Evolutionary conservation across 2,329 filamentous ascomycete genomes (phyloP).

Genomic region (Clathrospora elynae): DNA sequence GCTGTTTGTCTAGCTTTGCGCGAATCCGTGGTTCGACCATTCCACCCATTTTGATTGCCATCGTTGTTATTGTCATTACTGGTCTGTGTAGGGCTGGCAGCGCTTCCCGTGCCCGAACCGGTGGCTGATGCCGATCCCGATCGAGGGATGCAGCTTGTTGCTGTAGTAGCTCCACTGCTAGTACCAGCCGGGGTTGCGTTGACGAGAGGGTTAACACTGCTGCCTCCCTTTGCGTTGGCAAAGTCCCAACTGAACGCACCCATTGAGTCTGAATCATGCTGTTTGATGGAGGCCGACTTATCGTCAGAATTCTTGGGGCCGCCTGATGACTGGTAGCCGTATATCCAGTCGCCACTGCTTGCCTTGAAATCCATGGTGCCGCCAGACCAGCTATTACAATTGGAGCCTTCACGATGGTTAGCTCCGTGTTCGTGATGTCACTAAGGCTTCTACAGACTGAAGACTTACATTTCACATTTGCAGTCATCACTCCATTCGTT

Average conservation of each 20-base stretch:
- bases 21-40: conserved; percentile 11
- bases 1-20: conserved; percentile 27
- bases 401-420: conserved; percentile 50
- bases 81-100: conserved; percentile 10
- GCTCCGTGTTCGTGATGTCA: no score
- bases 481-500: conserved; percentile 58
- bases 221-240: conserved; percentile 57
- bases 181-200: conserved; percentile 29
- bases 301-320: conserved; percentile 56
- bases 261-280: conserved; percentile 54
- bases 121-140: conserved; percentile 27
- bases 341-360: conserved; percentile 57
- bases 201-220: conserved; percentile 52
- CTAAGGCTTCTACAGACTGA: no score
- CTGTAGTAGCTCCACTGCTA: conserved; percentile 17
- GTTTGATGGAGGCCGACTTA: conserved; percentile 48
- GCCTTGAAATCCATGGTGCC: conserved; percentile 58
- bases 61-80: conserved; percentile 12
- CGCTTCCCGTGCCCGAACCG: conserved; percentile 12
- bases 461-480: conserved; percentile 59
- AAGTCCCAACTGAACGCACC: conserved; percentile 55
- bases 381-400: conserved; percentile 59
- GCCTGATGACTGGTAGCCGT: conserved; percentile 53
- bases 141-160: conserved; percentile 40
- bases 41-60: conserved; percentile 4